Percentiles rank a stretch among this genome's conserved stretches.
Evolutionary conservation across 805 yeast species (phyloP).

Genomic region (Martiniozyma abietophila): DNA sequence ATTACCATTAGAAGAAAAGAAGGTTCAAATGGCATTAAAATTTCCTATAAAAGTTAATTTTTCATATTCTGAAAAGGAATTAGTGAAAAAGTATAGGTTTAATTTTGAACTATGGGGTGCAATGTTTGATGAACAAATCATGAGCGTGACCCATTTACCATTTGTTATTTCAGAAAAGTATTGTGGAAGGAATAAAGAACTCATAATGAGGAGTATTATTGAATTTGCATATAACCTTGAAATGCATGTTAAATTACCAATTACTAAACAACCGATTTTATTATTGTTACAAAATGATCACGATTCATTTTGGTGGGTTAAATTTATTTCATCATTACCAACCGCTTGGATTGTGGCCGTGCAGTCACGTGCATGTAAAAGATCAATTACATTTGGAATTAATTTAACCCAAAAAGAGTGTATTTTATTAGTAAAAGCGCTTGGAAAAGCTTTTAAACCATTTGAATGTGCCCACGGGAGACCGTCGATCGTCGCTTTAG

Average conservation of each 20-base stretch:
- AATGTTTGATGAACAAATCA: constrained; percentile 1
- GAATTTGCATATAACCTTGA: too few species aligned
- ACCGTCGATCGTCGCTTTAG: constrained; percentile 63
- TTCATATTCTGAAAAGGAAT: constrained; percentile 24
- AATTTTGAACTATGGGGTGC: constrained; percentile 40
- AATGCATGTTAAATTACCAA: too few species aligned
- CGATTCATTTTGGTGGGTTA: constrained; percentile 6
- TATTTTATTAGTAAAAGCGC: constrained; percentile 29
- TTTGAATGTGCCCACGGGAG: constrained; percentile 85
- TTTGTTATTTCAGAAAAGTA: constrained; percentile 24
- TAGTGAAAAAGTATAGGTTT: constrained; percentile 22
- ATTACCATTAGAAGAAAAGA: too few species aligned
- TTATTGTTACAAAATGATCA: too few species aligned
- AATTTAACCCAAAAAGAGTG: constrained; percentile 36
- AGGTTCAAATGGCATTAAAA: constrained; percentile 5
- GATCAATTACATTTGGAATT: constrained; percentile 68
- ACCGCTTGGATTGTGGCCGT: constrained; percentile 38
- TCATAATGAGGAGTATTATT: constrained; percentile 30
- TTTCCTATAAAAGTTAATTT: constrained; percentile 16
- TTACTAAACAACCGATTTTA: too few species aligned
- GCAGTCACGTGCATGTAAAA: constrained; percentile 57
- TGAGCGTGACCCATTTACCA: constrained; percentile 36
- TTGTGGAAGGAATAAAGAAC: constrained; percentile 17
- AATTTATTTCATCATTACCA: constrained; percentile 36
- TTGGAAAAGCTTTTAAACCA: constrained; percentile 48